These are phyloP conservation scores for Calonectria multiphialidica DNA, from an alignment of 2,329 filamentous ascomycete species.

Conservation along the genomic window DNA sequence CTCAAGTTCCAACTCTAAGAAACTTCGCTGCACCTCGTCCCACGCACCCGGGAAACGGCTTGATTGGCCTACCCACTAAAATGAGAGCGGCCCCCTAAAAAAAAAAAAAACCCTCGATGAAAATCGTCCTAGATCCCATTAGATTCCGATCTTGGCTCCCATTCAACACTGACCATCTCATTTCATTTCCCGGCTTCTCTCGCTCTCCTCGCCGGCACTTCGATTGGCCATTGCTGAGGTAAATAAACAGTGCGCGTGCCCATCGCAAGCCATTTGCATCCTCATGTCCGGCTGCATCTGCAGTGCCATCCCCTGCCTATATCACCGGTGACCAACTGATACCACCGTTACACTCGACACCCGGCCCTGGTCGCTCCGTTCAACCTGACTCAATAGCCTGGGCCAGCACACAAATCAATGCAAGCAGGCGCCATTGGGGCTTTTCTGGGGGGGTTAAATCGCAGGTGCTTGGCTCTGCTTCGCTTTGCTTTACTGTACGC, in stretches of 20 bases:
- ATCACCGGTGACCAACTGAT: constrained; percentile 19
- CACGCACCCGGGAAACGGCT: constrained; percentile 15
- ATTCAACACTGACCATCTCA: neutral
- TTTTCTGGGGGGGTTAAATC: neutral
- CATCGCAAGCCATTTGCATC: neutral
- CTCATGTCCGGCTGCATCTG: constrained; percentile 14
- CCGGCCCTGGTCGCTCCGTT: constrained; percentile 17
- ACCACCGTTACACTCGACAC: constrained; percentile 17
- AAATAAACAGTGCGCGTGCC: neutral
- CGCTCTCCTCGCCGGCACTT: neutral
- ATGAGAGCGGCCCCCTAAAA: neutral
- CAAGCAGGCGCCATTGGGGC: constrained; percentile 13
- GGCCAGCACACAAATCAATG: constrained; percentile 24
- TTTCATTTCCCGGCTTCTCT: neutral
- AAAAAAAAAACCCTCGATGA: neutral
- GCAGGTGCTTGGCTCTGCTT: neutral
- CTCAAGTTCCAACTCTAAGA: constrained; percentile 13
- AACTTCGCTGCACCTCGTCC: constrained; percentile 6
- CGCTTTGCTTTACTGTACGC: neutral
- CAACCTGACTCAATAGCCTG: neutral
- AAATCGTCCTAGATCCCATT: constrained; percentile 14
- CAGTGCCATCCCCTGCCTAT: constrained; percentile 17
- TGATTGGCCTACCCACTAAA: constrained; percentile 24
- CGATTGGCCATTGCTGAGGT: neutral
- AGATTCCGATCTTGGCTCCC: constrained; percentile 8